Evolutionary conservation across 441 rosid species (phyloP), one percentile per base, ranked within the genome.

Genomic region (Arabidopsis hybrid): DNA sequence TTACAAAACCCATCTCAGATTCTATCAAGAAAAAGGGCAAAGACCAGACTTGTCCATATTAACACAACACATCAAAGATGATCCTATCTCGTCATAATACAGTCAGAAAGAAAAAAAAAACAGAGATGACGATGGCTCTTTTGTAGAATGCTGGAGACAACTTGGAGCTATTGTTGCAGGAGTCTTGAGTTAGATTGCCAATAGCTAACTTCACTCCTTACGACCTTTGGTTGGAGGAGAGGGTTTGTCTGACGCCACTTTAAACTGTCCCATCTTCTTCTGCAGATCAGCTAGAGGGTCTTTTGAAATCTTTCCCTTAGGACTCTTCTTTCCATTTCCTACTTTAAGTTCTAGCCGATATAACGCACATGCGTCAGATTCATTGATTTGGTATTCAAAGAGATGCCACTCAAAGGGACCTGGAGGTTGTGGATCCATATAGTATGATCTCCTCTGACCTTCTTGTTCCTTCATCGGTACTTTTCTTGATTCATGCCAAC

Each of bases 401-500:
- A 89, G 78, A 83, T 85, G 93, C 93, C 93, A 89, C 72, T 87
- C 89, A 2, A 79, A 82, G 60, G 63, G 40, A 36, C 85, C 85
- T 1, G 86, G 69, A 55, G 93, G 93, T 59, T 89, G 93, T 10
- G 93, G 93, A 70, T 89, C 93, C 93, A 89, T 85, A 74, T 87
- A 89, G 79, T 89, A 89, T 36, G 93, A 85, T 78, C 91, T 85
- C 72, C 84, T 89, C 46, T 84, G 89, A 9, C 87, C 89, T 66
- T 82, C 88, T 43, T 79, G 84, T 57, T 87, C 93, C 70, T 82
- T 89, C 84, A 87, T 82, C 78, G 82, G 72, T 60, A 75, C 83
- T 79, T 87, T 89, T 61, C 93, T 87, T 40, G 89, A 89, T 80
- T 89, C 93, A 55, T 89, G 93, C 91, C 93, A 87, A 29, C 93